These are phyloP conservation scores for Zygosaccharomyces siamensis DNA, from an alignment of 805 yeast genomes.

Conservation along the genomic window DNA sequence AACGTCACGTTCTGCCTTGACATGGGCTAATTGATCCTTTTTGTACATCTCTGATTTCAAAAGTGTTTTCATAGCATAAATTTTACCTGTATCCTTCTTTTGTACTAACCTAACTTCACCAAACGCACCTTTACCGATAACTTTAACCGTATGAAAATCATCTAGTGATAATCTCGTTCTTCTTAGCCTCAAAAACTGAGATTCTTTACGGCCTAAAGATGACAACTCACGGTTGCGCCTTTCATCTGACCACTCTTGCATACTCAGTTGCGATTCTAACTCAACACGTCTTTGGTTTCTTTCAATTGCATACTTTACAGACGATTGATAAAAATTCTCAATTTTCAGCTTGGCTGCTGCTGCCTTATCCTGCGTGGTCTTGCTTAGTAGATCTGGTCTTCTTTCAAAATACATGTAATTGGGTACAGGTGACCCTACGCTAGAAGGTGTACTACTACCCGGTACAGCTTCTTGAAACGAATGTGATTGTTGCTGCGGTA, in stretches of 20 bases:
- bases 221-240: slow-evolving; percentile 76
- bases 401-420: slow-evolving; percentile 72
- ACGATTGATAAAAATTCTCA: slow-evolving; percentile 79
- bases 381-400: slow-evolving; percentile 74
- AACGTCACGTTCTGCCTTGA: slow-evolving; percentile 93
- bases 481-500: slow-evolving; percentile 25
- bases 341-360: slow-evolving; percentile 75
- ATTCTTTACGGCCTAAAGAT: slow-evolving; percentile 81
- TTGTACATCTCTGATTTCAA: slow-evolving; percentile 90
- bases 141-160: slow-evolving; percentile 85
- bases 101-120: slow-evolving; percentile 96
- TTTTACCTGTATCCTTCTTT: slow-evolving; percentile 83
- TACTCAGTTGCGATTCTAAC: slow-evolving; percentile 64
- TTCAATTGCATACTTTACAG: slow-evolving; percentile 89
- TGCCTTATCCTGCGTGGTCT: slow-evolving; percentile 73
- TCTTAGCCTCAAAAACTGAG: slow-evolving; percentile 76
- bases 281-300: slow-evolving; percentile 88
- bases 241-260: slow-evolving; percentile 77
- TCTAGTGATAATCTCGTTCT: slow-evolving; percentile 78
- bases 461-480: slow-evolving; percentile 25
- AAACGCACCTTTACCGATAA: slow-evolving; percentile 93
- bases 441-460: slow-evolving; percentile 14
- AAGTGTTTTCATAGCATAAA: slow-evolving; percentile 90
- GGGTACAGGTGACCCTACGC: slow-evolving; percentile 7
- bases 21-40: slow-evolving; percentile 91